Evolutionary conservation across 1,284 basidiomycete genomes (phyloP).

Genomic region (Heterobasidion annosum): DNA sequence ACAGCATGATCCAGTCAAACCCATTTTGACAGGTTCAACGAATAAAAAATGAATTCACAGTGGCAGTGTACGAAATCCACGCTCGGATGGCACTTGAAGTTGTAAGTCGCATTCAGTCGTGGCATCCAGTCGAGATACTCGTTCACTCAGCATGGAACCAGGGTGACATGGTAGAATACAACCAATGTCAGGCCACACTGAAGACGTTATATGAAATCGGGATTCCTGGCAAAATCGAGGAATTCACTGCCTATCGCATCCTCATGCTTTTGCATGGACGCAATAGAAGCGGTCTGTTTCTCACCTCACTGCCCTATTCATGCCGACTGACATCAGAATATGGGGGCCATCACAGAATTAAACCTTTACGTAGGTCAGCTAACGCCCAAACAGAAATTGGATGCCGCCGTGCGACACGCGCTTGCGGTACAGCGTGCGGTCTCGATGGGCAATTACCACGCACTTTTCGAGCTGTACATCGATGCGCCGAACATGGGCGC

Average conservation of each 20-base stretch:
- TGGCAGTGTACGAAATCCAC: conserved; percentile 97
- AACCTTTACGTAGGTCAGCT: conserved; percentile 95
- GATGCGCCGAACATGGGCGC: conserved; percentile 94
- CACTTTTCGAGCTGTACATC: conserved; percentile 81
- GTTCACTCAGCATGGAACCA: conserved; percentile 23
- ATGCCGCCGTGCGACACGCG: conserved; percentile 80
- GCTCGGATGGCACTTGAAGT: conserved; percentile 94
- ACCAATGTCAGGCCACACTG: conserved; percentile 92
- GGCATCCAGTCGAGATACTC: conserved; percentile 1
- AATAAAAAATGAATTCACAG: conserved; percentile 98
- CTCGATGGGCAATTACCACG: conserved; percentile 90
- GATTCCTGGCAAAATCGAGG: conserved; percentile 83
- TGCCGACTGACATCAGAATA: conserved; percentile 4
- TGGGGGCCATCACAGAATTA: conserved; percentile 53
- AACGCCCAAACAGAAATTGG: conserved; percentile 80
- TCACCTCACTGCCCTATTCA: background rate
- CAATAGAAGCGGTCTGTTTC: conserved; percentile 78
- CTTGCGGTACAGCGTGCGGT: conserved; percentile 83
- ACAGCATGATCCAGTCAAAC: conserved; percentile 12
- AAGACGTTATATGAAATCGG: conserved; percentile 89
- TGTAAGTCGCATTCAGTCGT: conserved; percentile 36
- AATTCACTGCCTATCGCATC: conserved; percentile 97
- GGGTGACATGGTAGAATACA: conserved; percentile 98
- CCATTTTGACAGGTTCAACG: conserved; percentile 78
- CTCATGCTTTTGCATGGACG: conserved; percentile 92